Percentiles rank a stretch among this genome's conserved stretches.
These are phyloP conservation scores for Boletus bicolor DNA, from an alignment of 768 basidiomycete genomes.

Conservation along the genomic window DNA sequence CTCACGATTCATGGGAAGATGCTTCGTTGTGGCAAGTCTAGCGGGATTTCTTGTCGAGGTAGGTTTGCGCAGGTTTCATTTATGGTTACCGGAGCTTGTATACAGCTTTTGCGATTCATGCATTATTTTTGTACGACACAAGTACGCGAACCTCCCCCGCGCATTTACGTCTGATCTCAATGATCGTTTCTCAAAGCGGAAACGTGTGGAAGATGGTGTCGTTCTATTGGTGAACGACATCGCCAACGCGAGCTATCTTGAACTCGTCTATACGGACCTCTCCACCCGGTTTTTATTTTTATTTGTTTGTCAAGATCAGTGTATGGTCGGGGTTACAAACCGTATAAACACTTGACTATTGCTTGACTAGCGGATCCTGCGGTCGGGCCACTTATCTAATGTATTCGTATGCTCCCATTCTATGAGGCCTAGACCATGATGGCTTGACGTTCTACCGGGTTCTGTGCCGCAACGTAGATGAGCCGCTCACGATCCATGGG, in stretches of 20 bases:
- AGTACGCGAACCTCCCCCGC: background rate
- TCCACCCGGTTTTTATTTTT: background rate
- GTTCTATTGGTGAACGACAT: constrained; percentile 32
- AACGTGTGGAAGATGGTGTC: constrained; percentile 39
- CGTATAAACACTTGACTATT: too few relatives aligned
- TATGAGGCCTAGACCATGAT: background rate
- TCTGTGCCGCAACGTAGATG: background rate
- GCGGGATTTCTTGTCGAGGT: background rate
- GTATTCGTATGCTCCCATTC: background rate
- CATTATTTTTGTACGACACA: background rate
- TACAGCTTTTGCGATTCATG: background rate
- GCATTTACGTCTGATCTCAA: constrained; percentile 22
- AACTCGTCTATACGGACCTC: constrained; percentile 36
- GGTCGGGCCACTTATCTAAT: too few relatives aligned
- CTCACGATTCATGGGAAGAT: background rate
- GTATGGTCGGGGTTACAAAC: too few relatives aligned
- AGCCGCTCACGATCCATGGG: background rate
- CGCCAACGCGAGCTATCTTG: constrained; percentile 44
- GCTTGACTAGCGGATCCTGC: too few relatives aligned
- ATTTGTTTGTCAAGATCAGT: too few relatives aligned
- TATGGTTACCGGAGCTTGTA: background rate
- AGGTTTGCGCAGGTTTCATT: background rate
- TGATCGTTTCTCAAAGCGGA: constrained; percentile 58
- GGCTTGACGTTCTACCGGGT: background rate
- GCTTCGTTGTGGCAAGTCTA: background rate